Evolutionary conservation across 2,329 filamentous ascomycete species (phyloP).

Genomic region (Pseudopithomyces maydicus): DNA sequence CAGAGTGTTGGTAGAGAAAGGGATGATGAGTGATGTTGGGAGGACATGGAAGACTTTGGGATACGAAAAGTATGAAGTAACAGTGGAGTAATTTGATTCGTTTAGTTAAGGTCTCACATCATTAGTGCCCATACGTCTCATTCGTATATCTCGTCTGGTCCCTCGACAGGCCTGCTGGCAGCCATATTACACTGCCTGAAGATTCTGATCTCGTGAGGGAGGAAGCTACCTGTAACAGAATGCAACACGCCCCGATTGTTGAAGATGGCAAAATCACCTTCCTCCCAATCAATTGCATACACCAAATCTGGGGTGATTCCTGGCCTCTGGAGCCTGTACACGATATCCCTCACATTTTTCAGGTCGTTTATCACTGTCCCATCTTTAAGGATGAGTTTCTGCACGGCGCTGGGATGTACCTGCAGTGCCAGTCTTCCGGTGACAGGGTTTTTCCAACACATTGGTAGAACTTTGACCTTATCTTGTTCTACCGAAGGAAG

Average conservation of each 20-base stretch:
- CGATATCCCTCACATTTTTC: constrained; percentile 67
- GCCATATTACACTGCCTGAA: constrained; percentile 83
- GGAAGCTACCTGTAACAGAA: constrained; percentile 76
- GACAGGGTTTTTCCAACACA: constrained; percentile 78
- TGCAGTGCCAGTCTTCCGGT: constrained; percentile 73
- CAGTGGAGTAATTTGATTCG: too few relatives aligned
- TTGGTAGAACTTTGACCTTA: constrained; percentile 74
- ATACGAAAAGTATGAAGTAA: too few relatives aligned
- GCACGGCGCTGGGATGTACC: constrained; percentile 73
- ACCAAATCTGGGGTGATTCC: constrained; percentile 71
- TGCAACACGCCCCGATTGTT: constrained; percentile 79
- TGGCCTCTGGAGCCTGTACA: constrained; percentile 74
- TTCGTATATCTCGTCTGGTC: neutral
- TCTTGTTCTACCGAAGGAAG: constrained; percentile 68
- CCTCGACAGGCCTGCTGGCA: constrained; percentile 53
- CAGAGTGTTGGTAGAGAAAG: constrained; percentile 27
- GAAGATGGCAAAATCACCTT: constrained; percentile 77
- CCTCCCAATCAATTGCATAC: constrained; percentile 77
- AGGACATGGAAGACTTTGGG: too few relatives aligned
- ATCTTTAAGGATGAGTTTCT: constrained; percentile 69
- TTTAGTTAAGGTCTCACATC: too few relatives aligned
- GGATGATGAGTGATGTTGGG: constrained; percentile 7
- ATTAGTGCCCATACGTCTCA: neutral
- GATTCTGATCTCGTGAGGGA: constrained; percentile 72
- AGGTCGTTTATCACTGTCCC: constrained; percentile 73